Evolutionary conservation across 495 filamentous ascomycete species (phyloP), one percentile per base, ranked within the genome.

Genomic region (Aspergillus diversus): DNA sequence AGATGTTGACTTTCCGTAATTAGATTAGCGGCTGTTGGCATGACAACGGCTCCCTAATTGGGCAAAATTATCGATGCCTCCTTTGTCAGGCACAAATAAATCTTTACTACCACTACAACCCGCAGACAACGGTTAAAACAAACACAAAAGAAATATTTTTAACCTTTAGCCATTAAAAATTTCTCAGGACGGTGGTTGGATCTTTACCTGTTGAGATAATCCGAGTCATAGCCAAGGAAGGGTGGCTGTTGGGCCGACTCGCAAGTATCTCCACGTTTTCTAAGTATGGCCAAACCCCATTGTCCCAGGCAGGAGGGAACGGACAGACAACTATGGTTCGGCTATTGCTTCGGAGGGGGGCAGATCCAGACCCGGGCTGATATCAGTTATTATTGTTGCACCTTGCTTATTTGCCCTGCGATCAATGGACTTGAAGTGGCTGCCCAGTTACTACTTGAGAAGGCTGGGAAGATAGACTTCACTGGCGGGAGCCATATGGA

Each of bases 1-100:
- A 39, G 33, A 62, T 66, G 43, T 66, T 61, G 47, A 34, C 55
- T 55, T 61, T 31, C 60, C 61, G 8, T 12, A 47, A 57, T 34
- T 6, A 46, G 63, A 35, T 35, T 70, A 59, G 63, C 5, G 15
- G 11, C 1, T 17, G 65, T 70, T 65, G 63, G 8, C 65, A 37
- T 11, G 63, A 52, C 63, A 70, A 70, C 68, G 9, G n/a, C 34
- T 52, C 35, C 33, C 57, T 15, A 33, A 49, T 37, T 13, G 32
- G 60, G 39, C 9, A 61, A 64, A 13, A 15, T 37, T 11, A n/a
- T 53, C 55, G 11, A 7, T 59, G 61, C 61, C 61, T 66, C 39
- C 3, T 32, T 46, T 50, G 0, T 62, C 57, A 64, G 67, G 67
- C 63, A 5, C 1, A 13, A 46, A 13, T 4, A 13, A 46, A 13